A percentile compares a stretch with the other conserved stretches of the same genome.
phyloP scores from a whole-genome alignment of 805 yeast genomes.

The Dipodascus albidus region DNA sequence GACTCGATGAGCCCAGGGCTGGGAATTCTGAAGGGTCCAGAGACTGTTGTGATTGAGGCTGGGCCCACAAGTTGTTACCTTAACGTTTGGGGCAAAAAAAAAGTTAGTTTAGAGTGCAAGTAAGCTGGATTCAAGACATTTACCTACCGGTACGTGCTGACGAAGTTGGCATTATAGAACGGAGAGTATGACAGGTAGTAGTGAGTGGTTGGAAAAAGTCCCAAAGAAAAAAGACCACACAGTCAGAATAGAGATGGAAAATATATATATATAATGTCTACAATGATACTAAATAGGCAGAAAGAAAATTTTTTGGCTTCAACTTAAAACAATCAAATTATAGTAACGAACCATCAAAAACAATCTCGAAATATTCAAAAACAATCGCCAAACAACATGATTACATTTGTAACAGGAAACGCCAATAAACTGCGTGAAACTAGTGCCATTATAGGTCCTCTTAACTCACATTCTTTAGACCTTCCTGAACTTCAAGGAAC shows the following conservation, averaged over 20 bases:
- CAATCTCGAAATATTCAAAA: not conserved
- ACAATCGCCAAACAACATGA: not conserved
- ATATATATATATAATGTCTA: no score
- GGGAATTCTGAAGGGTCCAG: constrained; percentile 3
- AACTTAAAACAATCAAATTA: no score
- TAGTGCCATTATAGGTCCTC: constrained; percentile 46
- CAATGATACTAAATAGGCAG: no score
- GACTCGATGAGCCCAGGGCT: constrained; percentile 1
- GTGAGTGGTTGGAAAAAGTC: not conserved
- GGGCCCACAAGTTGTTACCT: not conserved
- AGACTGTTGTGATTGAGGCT: not conserved
- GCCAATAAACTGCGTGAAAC: constrained; percentile 82
- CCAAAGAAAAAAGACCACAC: not conserved
- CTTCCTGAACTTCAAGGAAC: constrained; percentile 88
- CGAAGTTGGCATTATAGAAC: not conserved
- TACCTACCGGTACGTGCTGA: not conserved
- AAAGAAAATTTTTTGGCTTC: no score
- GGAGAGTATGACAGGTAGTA: no score
- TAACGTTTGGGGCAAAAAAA: not conserved
- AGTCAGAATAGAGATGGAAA: no score
- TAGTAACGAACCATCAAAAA: not conserved
- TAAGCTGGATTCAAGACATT: not conserved
- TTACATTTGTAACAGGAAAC: constrained; percentile 55
- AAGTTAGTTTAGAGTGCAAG: not conserved
- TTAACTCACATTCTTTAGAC: constrained; percentile 61